Conservation (phyloP, 108 stramenopile genomes). For the Licmophora abbreviata region DNA sequence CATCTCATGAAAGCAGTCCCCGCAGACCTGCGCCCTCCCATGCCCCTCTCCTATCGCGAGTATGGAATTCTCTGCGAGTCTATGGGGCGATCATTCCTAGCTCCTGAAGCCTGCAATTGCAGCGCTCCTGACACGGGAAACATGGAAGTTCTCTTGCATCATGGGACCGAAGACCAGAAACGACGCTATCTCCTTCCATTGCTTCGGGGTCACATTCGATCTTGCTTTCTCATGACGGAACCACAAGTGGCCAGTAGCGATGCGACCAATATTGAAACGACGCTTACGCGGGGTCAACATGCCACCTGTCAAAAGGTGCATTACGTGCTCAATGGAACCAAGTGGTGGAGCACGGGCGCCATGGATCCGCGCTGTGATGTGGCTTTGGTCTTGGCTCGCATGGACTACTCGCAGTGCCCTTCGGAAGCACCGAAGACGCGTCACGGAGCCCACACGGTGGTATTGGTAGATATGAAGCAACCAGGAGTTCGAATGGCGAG, state of each 20-base stretch:
- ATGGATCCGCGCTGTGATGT: slow-evolving; percentile 88
- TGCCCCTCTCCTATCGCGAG: slow-evolving; percentile 58
- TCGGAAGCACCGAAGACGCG: slow-evolving; percentile 3
- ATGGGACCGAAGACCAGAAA: slow-evolving; percentile 75
- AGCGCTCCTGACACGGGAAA: slow-evolving; percentile 96
- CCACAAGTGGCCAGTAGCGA: slow-evolving; percentile 87
- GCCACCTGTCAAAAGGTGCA: slow-evolving; percentile 2
- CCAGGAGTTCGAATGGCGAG: slow-evolving; percentile 71
- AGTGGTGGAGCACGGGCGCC: slow-evolving; percentile 93
- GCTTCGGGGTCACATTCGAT: slow-evolving; percentile 74
- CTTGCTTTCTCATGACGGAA: slow-evolving; percentile 94
- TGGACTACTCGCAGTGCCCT: slow-evolving; percentile 33
- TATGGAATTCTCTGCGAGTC: slow-evolving; percentile 84
- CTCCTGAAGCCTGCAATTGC: slow-evolving; percentile 93
- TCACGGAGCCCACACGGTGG: slow-evolving; percentile 63
- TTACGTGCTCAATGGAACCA: slow-evolving; percentile 73
- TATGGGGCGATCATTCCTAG: slow-evolving; percentile 80
- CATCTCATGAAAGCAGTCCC: slow-evolving; percentile 22
- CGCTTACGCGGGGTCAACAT: slow-evolving; percentile 23
- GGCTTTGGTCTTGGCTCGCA: slow-evolving; percentile 79
- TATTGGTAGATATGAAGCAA: slow-evolving; percentile 71
- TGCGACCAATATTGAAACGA: slow-evolving; percentile 85
- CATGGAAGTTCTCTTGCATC: slow-evolving; percentile 93
- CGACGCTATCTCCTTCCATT: slow-evolving; percentile 63
- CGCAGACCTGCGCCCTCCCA: slow-evolving; percentile 19